A percentile compares a stretch with the other conserved stretches of the same genome.
Evolutionary conservation across 1,139 yeast genomes (phyloP).

Genomic region (Yamadazyma sp.): DNA sequence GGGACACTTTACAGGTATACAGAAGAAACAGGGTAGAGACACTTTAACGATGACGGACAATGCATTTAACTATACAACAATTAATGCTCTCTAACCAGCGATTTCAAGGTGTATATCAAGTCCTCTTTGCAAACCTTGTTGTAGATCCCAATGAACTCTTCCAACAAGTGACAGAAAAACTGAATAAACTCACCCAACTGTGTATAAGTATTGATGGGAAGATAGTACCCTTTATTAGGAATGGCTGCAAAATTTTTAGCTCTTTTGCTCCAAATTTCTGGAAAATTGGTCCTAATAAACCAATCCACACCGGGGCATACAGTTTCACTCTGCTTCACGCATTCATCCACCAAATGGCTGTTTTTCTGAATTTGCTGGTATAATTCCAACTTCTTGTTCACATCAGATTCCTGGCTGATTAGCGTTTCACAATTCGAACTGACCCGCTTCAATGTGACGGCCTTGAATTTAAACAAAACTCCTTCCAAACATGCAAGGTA

Average conservation of each 20-base stretch:
- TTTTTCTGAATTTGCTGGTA: slow-evolving; percentile 29
- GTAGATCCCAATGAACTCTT: slow-evolving; percentile 34
- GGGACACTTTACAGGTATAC: not conserved
- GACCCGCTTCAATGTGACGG: slow-evolving; percentile 27
- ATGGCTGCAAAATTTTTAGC: slow-evolving; percentile 9
- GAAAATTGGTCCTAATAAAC: slow-evolving; percentile 31
- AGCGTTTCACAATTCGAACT: slow-evolving; percentile 27
- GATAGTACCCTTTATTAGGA: slow-evolving; percentile 29
- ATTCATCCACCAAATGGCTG: slow-evolving; percentile 13
- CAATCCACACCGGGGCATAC: slow-evolving; percentile 20
- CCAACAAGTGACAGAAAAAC: slow-evolving; percentile 29
- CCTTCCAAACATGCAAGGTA: slow-evolving; percentile 30
- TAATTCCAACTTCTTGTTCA: slow-evolving; percentile 26
- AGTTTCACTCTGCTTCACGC: slow-evolving; percentile 8
- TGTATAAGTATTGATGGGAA: slow-evolving; percentile 41
- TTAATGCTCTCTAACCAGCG: too few relatives aligned
- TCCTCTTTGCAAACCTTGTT: slow-evolving; percentile 14
- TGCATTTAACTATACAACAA: too few relatives aligned
- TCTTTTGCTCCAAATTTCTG: slow-evolving; percentile 33
- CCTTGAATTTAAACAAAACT: slow-evolving; percentile 25
- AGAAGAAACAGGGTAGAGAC: too few relatives aligned
- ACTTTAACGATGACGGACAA: too few relatives aligned
- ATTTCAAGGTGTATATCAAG: slow-evolving; percentile 21
- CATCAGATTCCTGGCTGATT: slow-evolving; percentile 17
- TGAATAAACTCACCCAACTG: slow-evolving; percentile 33